Base-by-base conservation (phyloP, 768 basidiomycete species). In the Dioszegia hungarica region DNA sequence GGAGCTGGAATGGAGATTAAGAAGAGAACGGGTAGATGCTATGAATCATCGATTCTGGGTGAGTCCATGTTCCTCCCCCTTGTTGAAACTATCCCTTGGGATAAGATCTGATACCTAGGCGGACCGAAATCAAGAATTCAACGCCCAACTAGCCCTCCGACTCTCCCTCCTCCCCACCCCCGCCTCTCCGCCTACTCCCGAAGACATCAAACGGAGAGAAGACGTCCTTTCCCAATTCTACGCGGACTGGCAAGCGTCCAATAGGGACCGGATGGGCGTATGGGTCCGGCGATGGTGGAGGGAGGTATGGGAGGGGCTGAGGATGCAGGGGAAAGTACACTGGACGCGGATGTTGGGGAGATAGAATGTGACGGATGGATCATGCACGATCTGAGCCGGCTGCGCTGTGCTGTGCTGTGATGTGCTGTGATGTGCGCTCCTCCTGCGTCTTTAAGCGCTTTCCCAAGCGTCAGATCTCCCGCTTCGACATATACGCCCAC, bases 31-130 rank as follows among this genome's bases (percentile, higher is more conserved):
- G 37, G 64, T 70, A 11, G 71, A 73, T 54, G 45, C 64, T 39
- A 66, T 60, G 62, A 73, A 73, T 61, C 71, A 73, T 59, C 50
- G 56, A 14, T 73, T 73, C 51, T 73, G 71, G 71, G 71, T 70
- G 37, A 40, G 67, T 64, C n/a, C n/a, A 2, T 11, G 9, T 38
- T 50, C 43, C 29, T 36, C 24, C 20, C 31, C 31, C 6, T 33
- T 54, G 20, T 15, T 12, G 44, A 5, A 25, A n/a, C n/a, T n/a
- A n/a, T n/a, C n/a, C n/a, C n/a, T n/a, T n/a, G n/a, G n/a, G n/a
- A n/a, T n/a, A n/a, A n/a, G 6, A 9, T 5, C 11, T 46, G 22
- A 27, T 27, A 43, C 17, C n/a, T 43, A 73, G 71, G 63, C 68
- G 14, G 57, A 54, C 9, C 66, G 60, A 5, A 73, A 73, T 54